Percentiles rank a stretch among this genome's conserved stretches.
These are phyloP conservation scores for Acacia concinna DNA, from an alignment of 331 rosid species.

Conservation along the genomic window DNA sequence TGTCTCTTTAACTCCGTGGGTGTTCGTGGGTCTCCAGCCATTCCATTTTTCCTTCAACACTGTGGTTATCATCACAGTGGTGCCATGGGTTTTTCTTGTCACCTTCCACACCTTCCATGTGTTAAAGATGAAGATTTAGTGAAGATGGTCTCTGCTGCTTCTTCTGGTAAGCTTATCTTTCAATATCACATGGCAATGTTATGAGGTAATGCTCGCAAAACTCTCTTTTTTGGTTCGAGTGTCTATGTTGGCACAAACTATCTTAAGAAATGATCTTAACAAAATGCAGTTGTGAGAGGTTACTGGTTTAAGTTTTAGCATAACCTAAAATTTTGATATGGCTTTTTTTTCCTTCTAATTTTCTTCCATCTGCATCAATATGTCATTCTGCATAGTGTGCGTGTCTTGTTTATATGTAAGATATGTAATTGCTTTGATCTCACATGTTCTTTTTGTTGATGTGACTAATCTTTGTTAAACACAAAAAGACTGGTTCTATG, in stretches of 20 bases:
- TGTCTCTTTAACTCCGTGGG: too few species aligned
- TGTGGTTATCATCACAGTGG: too few species aligned
- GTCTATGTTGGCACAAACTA: slow-evolving; percentile 62
- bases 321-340: slow-evolving; percentile 18
- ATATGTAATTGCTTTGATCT: background rate
- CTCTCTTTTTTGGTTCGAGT: background rate
- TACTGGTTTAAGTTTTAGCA: slow-evolving; percentile 1
- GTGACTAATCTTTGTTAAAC: background rate
- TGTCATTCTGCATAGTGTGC: background rate
- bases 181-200: background rate
- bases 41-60: too few species aligned
- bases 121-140: slow-evolving; percentile 91
- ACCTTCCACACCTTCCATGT: too few species aligned
- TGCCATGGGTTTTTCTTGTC: too few species aligned
- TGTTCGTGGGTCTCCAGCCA: too few species aligned
- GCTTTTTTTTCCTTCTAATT: background rate
- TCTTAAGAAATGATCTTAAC: slow-evolving; percentile 75
- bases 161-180: slow-evolving; percentile 41
- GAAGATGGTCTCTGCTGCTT: slow-evolving; percentile 65
- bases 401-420: background rate
- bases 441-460: background rate
- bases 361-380: background rate
- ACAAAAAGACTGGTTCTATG: background rate
- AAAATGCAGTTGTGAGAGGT: slow-evolving; percentile 46
- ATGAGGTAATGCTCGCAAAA: slow-evolving; percentile 5